These are phyloP conservation scores for Globisporangium heterothallicum DNA, from an alignment of 352 stramenopile genomes.

Conservation along the genomic window DNA sequence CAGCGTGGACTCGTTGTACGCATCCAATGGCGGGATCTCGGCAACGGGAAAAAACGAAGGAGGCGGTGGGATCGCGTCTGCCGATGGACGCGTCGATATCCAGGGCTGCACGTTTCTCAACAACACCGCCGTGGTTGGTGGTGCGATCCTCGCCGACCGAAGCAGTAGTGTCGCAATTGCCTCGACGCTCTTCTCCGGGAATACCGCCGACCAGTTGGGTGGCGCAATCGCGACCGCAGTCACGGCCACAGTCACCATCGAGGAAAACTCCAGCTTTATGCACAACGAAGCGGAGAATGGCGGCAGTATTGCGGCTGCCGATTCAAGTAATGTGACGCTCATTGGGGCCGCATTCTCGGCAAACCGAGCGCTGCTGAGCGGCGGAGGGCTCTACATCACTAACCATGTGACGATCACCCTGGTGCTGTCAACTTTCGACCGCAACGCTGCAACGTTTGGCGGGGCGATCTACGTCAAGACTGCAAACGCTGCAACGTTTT, in stretches of 20 bases:
- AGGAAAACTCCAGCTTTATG: slow-evolving; percentile 19
- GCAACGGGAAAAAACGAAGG: slow-evolving; percentile 51
- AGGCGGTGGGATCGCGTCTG: slow-evolving; percentile 37
- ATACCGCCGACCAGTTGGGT: slow-evolving; percentile 39
- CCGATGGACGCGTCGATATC: slow-evolving; percentile 35
- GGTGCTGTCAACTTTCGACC: slow-evolving; percentile 11
- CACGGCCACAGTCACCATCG: slow-evolving; percentile 17
- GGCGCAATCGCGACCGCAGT: slow-evolving; percentile 29
- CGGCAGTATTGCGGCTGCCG: slow-evolving; percentile 21
- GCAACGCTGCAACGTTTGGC: slow-evolving; percentile 29
- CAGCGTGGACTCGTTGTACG: slow-evolving; percentile 19
- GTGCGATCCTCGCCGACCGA: slow-evolving; percentile 38
- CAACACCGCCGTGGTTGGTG: slow-evolving; percentile 48
- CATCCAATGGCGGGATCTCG: slow-evolving; percentile 36
- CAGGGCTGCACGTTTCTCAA: slow-evolving; percentile 24
- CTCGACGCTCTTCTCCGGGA: slow-evolving; percentile 28
- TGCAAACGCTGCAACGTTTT: slow-evolving; percentile 12
- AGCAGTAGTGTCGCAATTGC: slow-evolving; percentile 17
- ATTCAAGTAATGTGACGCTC: slow-evolving; percentile 14
- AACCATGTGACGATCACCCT: slow-evolving; percentile 22
- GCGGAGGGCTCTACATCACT: slow-evolving; percentile 30
- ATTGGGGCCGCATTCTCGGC: slow-evolving; percentile 9
- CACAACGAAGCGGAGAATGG: slow-evolving; percentile 31
- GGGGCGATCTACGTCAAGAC: slow-evolving; percentile 34
- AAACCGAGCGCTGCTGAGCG: slow-evolving; percentile 20